These are phyloP conservation scores for Cyamopsis tetragonoloba DNA, from an alignment of 306 rosid genomes.

Conservation along the genomic window DNA sequence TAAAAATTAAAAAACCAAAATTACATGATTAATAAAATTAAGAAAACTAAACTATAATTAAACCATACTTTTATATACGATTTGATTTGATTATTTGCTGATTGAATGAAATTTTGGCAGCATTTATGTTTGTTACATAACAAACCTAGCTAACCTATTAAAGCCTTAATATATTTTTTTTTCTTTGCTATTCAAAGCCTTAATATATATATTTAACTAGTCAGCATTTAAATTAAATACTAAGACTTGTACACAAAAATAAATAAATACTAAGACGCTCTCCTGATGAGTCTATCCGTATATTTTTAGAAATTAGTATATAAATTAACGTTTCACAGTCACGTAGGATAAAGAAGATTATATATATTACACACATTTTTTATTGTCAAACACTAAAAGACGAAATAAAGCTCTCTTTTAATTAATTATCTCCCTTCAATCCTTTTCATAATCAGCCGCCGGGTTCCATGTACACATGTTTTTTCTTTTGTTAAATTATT, in stretches of 20 bases:
- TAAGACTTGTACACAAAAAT: too few relatives aligned
- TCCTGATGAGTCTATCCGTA: constrained; percentile 17
- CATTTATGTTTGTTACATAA: constrained; percentile 18
- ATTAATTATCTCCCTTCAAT: constrained; percentile 3
- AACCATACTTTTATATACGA: constrained; percentile 7
- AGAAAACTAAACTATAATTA: too few relatives aligned
- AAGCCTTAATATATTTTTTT: too few relatives aligned
- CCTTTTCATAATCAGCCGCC: constrained; percentile 33
- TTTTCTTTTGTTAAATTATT: too few relatives aligned
- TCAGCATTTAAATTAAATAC: constrained; percentile 3
- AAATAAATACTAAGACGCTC: constrained; percentile 2
- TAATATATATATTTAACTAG: too few relatives aligned
- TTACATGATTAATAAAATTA: too few relatives aligned
- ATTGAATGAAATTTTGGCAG: constrained; percentile 6
- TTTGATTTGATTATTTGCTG: constrained; percentile 14
- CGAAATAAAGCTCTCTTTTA: constrained; percentile 32
- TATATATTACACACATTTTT: constrained; percentile 10
- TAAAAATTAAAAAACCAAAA: too few relatives aligned
- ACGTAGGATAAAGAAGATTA: background rate
- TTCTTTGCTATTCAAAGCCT: too few relatives aligned
- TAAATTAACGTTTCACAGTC: constrained; percentile 4
- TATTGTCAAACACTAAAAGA: constrained; percentile 28
- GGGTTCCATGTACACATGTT: too few relatives aligned
- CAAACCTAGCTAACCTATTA: constrained; percentile 22
- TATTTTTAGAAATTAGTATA: background rate